phyloP scores from a whole-genome alignment of 345 rosid genomes.

The Firmiana major region DNA sequence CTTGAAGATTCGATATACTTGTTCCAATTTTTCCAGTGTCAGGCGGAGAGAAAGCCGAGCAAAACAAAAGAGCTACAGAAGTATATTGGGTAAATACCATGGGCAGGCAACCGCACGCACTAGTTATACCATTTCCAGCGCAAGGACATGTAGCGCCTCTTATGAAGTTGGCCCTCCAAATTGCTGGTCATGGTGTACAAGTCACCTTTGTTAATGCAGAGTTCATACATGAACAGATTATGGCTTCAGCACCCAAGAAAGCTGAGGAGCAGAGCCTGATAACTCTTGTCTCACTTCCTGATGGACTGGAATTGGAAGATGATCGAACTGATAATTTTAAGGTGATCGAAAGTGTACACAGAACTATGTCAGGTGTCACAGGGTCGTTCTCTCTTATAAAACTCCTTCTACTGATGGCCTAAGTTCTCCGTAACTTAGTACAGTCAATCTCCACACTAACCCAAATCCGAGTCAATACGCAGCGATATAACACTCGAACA shows the following conservation, averaged over 20 bases:
- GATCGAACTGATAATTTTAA: not conserved
- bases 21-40: too few species aligned
- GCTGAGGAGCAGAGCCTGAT: not conserved
- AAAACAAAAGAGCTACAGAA: not conserved
- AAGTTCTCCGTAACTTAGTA: too few species aligned
- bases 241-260: constrained; percentile 12
- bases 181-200: constrained; percentile 33
- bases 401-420: too few species aligned
- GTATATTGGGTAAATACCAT: not conserved
- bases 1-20: too few species aligned
- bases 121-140: constrained; percentile 30
- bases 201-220: constrained; percentile 37
- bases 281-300: constrained; percentile 26
- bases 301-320: constrained; percentile 9
- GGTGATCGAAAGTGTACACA: not conserved
- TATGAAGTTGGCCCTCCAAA: constrained; percentile 29
- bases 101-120: constrained; percentile 20
- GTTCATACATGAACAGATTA: constrained; percentile 18
- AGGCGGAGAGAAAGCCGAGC: not conserved
- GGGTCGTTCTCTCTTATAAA: too few species aligned
- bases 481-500: too few species aligned
- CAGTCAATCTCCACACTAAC: too few species aligned
- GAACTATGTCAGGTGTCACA: constrained; percentile 11
- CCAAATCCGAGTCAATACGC: too few species aligned
- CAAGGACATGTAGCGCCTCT: constrained; percentile 38